These are phyloP conservation scores for Pecoramyces ruminantium DNA, from an alignment of 192 early-diverging fungal genomes.

Conservation along the genomic window DNA sequence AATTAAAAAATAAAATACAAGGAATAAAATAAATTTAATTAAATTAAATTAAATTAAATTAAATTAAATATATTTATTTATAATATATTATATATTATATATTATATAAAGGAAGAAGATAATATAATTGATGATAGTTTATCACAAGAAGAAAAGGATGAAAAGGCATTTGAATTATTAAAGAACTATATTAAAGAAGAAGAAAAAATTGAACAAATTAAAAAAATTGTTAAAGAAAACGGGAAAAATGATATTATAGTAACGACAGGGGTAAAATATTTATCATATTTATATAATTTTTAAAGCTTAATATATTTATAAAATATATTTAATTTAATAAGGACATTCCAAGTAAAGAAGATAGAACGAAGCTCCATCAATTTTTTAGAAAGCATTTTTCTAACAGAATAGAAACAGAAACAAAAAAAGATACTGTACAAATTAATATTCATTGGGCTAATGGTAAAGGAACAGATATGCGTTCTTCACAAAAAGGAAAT, in stretches of 20 bases:
- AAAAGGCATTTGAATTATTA: background rate
- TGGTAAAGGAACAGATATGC: slow-evolving; percentile 3
- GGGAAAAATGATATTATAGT: slow-evolving; percentile 5
- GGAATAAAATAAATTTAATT: too few species aligned
- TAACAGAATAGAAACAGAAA: slow-evolving; percentile 23
- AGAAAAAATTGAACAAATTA: slow-evolving; percentile 5
- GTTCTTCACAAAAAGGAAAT: slow-evolving; percentile 1
- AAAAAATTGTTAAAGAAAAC: slow-evolving; percentile 3
- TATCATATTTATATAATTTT: slow-evolving; percentile 12
- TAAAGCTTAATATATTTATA: background rate
- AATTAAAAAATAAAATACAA: too few species aligned
- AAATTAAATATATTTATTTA: too few species aligned
- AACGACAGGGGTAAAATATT: slow-evolving; percentile 4
- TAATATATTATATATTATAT: too few species aligned
- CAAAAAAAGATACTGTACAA: slow-evolving; percentile 17
- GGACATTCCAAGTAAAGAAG: slow-evolving; percentile 25
- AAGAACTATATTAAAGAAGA: slow-evolving; percentile 1
- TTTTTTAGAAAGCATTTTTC: slow-evolving; percentile 27
- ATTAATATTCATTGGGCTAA: slow-evolving; percentile 13
- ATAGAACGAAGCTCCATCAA: slow-evolving; percentile 32
- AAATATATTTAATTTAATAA: background rate
- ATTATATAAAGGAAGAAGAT: slow-evolving; percentile 1
- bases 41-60: too few species aligned
- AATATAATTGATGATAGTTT: background rate
- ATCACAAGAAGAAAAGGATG: slow-evolving; percentile 5